These are phyloP conservation scores for Beta corolliflora DNA, from an alignment of 179 eudicot genomes.

Conservation along the genomic window DNA sequence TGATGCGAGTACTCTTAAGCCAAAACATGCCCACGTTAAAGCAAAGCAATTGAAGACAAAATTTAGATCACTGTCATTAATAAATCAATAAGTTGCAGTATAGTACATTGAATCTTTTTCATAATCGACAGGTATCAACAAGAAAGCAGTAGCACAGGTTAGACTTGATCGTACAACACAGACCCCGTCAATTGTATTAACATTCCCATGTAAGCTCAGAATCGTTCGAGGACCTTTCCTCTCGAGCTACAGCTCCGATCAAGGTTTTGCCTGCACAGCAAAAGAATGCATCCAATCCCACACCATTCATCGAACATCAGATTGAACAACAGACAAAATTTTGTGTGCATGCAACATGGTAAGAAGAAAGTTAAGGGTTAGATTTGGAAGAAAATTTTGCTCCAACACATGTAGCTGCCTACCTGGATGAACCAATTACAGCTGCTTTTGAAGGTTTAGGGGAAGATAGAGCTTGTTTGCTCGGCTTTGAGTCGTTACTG, in stretches of 20 bases:
- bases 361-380: constrained; percentile 17
- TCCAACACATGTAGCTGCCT: constrained; percentile 15
- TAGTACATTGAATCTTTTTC: constrained; percentile 23
- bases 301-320: constrained; percentile 9
- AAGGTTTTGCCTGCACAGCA: constrained; percentile 23
- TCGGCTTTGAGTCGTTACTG: constrained; percentile 42
- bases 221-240: constrained; percentile 13
- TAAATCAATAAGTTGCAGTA: constrained; percentile 19
- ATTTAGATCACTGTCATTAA: constrained; percentile 19
- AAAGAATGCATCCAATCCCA: constrained; percentile 28
- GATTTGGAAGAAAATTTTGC: background rate
- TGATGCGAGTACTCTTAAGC: background rate
- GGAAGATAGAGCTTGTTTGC: constrained; percentile 35
- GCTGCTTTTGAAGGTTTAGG: constrained; percentile 32
- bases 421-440: constrained; percentile 29
- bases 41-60: constrained; percentile 10
- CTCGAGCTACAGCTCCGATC: constrained; percentile 19
- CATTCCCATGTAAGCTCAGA: constrained; percentile 20
- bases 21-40: background rate
- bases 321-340: background rate
- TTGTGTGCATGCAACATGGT: background rate
- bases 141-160: constrained; percentile 17
- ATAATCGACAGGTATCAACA: constrained; percentile 28
- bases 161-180: constrained; percentile 24
- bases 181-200: constrained; percentile 11